phyloP scores from a whole-genome alignment of 805 yeast species.

The Candida suzukii region DNA sequence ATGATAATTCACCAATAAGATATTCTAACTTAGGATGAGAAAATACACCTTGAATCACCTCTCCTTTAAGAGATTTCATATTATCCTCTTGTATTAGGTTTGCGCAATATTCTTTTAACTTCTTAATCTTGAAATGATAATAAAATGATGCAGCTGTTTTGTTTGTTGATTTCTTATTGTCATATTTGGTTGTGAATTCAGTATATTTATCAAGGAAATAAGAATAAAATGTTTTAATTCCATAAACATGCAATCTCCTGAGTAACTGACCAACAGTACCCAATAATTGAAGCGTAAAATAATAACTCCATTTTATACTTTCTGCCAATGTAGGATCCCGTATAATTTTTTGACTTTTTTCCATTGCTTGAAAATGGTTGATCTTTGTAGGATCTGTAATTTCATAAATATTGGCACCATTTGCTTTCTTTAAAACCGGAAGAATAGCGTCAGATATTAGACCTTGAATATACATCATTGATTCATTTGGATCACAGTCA shows the following conservation, averaged over 20 bases:
- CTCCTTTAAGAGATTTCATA: conserved; percentile 9
- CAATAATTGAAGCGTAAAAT: conserved; percentile 52
- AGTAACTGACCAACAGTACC: conserved; percentile 68
- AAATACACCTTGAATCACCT: conserved; percentile 21
- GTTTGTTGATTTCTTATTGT: conserved; percentile 52
- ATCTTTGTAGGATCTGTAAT: conserved; percentile 60
- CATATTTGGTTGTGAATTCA: conserved; percentile 53
- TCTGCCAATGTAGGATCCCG: conserved; percentile 51
- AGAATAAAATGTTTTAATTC: conserved; percentile 66
- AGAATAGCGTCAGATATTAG: conserved; percentile 55
- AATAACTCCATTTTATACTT: conserved; percentile 70
- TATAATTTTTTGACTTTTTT: conserved; percentile 52
- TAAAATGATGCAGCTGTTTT: conserved; percentile 58
- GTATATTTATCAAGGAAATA: conserved; percentile 54
- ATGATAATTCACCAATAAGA: conserved; percentile 46
- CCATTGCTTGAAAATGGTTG: conserved; percentile 66
- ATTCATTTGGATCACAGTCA: conserved; percentile 44
- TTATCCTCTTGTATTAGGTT: conserved; percentile 26
- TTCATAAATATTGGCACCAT: conserved; percentile 54
- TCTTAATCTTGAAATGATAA: conserved; percentile 39
- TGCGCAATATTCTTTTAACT: conserved; percentile 39
- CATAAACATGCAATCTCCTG: conserved; percentile 70
- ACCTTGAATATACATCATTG: conserved; percentile 49
- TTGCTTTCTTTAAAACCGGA: conserved; percentile 60
- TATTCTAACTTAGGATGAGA: conserved; percentile 73